Evolutionary conservation across 345 rosid genomes (phyloP).

Genomic region (Eucalyptus regnans): DNA sequence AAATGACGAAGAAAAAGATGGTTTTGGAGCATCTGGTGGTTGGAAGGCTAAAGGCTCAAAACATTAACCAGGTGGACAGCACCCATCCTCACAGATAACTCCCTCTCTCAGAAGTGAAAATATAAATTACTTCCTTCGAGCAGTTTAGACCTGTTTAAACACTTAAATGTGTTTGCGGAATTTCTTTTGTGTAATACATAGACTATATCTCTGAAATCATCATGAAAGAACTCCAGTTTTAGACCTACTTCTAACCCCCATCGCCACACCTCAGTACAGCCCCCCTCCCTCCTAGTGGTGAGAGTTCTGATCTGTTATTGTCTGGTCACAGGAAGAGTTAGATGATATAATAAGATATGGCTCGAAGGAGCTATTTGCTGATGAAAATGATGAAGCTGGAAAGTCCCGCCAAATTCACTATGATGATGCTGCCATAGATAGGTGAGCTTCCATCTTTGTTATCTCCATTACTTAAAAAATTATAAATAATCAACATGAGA

Average conservation of each 20-base stretch:
- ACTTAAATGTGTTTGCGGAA: background rate
- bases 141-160: background rate
- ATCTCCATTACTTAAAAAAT: background rate
- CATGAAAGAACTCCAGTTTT: background rate
- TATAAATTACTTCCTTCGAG: background rate
- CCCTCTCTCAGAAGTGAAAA: background rate
- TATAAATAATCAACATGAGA: background rate
- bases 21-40: slow-evolving; percentile 99
- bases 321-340: slow-evolving; percentile 64
- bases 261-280: background rate
- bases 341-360: slow-evolving; percentile 98
- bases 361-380: slow-evolving; percentile 93
- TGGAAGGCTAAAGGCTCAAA: slow-evolving; percentile 93
- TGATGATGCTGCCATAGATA: slow-evolving; percentile 88
- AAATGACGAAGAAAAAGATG: slow-evolving; percentile 99
- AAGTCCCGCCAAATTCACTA: slow-evolving; percentile 98
- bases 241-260: background rate
- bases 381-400: slow-evolving; percentile 91
- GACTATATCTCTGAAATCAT: background rate
- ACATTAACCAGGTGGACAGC: slow-evolving; percentile 76
- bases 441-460: slow-evolving; percentile 24
- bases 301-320: background rate
- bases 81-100: background rate
- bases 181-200: background rate
- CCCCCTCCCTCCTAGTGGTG: background rate